Conservation (phyloP, 1,284 basidiomycete genomes). For the Rhodotorula sp. region DNA sequence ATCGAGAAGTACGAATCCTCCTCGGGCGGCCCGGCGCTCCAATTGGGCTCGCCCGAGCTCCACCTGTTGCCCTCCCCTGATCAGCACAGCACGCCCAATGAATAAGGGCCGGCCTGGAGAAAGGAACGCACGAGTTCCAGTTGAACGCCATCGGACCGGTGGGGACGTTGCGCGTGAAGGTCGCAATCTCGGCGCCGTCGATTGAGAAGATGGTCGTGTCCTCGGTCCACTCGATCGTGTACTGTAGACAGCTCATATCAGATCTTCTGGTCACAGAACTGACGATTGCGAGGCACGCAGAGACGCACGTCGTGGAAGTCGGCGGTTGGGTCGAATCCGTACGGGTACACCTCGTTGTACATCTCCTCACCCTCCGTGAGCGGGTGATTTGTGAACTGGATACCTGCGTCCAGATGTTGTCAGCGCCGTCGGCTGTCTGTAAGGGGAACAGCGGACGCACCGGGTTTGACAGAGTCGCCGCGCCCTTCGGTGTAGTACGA, state of each 20-base stretch:
- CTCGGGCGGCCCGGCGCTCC: conserved; percentile 20
- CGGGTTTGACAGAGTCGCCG: conserved; percentile 13
- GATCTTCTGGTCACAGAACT: no score
- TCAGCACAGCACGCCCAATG: neutral
- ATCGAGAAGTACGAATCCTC: conserved; percentile 17
- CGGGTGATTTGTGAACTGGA: conserved; percentile 17
- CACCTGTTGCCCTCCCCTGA: neutral
- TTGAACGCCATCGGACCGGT: neutral
- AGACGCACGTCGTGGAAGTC: conserved; percentile 18
- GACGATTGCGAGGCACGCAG: neutral
- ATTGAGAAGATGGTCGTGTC: conserved; percentile 8
- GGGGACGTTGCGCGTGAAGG: conserved; percentile 11
- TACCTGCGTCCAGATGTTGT: neutral
- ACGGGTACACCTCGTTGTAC: conserved; percentile 1
- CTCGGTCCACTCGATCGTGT: conserved; percentile 20
- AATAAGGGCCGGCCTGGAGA: no score
- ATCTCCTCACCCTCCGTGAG: neutral
- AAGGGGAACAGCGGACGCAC: neutral
- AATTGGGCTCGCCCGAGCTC: conserved; percentile 8
- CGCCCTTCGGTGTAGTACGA: conserved; percentile 15
- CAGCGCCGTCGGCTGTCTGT: no score
- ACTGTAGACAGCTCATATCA: neutral
- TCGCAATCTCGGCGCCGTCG: neutral
- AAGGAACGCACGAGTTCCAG: conserved; percentile 16
- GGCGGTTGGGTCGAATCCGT: conserved; percentile 14